A percentile compares a stretch with the other conserved stretches of the same genome.
Conservation (phyloP, 192 early-diverging fungal species). For the Dimargaris xerosporica region DNA sequence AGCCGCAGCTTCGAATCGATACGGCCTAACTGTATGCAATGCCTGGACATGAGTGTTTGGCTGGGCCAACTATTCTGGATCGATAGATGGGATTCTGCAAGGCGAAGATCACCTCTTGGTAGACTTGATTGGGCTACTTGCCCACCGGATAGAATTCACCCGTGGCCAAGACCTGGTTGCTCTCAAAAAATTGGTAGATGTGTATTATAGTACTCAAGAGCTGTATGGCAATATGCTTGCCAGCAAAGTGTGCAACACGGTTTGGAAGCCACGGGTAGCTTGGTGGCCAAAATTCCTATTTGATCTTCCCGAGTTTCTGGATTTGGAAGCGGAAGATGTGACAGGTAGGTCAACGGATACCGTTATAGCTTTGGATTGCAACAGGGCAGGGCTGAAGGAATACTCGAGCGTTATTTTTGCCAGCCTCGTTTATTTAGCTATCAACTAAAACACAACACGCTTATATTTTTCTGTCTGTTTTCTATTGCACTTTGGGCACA, state of each 20-base stretch:
- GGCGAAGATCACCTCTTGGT: not conserved
- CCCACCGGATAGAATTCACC: conserved; percentile 9
- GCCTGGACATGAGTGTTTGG: not conserved
- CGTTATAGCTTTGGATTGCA: too few species aligned
- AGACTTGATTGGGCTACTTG: not conserved
- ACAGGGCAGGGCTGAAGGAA: too few species aligned
- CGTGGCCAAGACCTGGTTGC: not conserved
- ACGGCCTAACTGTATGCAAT: not conserved
- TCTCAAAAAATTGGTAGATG: not conserved
- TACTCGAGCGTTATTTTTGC: too few species aligned
- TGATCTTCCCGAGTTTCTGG: not conserved
- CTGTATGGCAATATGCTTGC: not conserved
- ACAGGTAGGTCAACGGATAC: not conserved
- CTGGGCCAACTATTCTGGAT: not conserved
- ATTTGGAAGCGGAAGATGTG: not conserved
- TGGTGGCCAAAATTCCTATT: conserved; percentile 4
- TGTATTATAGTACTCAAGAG: not conserved
- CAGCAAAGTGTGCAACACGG: not conserved
- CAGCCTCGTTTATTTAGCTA: too few species aligned
- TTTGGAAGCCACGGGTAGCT: not conserved
- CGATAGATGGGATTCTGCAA: not conserved
- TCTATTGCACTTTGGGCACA: too few species aligned
- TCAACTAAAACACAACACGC: too few species aligned
- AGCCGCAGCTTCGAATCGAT: not conserved
- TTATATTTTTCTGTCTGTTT: too few species aligned